These are phyloP conservation scores for Pelargonium myrrhifolium DNA, from an alignment of 441 rosid species.

Conservation along the genomic window DNA sequence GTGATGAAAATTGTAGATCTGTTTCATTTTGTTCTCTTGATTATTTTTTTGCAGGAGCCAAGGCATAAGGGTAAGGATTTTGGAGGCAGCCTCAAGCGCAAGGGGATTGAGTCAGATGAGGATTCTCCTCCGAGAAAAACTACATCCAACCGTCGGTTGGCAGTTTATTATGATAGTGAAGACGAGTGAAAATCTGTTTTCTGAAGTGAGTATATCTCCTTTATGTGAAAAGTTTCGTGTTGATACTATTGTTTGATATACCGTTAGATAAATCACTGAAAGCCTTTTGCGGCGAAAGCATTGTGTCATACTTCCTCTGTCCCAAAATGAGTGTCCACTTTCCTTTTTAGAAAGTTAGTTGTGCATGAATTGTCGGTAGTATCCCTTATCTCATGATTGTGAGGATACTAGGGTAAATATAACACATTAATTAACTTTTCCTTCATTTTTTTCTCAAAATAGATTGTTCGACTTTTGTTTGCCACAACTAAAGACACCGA, in stretches of 20 bases:
- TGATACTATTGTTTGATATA: not conserved
- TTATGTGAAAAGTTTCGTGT: not conserved
- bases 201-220: not conserved
- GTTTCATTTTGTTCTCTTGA: not conserved
- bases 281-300: no score
- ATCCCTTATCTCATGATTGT: no score
- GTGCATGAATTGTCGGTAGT: no score
- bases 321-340: no score
- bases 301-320: no score
- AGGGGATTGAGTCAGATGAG: slow-evolving; percentile 27
- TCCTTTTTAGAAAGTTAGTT: no score
- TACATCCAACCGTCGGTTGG: slow-evolving; percentile 20
- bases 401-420: no score
- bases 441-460: no score
- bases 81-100: slow-evolving; percentile 19
- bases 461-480: not conserved
- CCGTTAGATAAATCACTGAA: not conserved
- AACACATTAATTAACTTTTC: no score
- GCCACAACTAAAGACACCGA: no score
- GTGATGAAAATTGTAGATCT: not conserved
- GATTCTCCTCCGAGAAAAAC: slow-evolving; percentile 21
- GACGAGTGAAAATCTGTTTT: slow-evolving; percentile 13
- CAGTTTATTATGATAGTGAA: slow-evolving; percentile 23
- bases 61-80: slow-evolving; percentile 16
- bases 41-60: slow-evolving; percentile 17